Evolutionary conservation across 2,329 filamentous ascomycete species (phyloP).

Genomic region (Aspergillus quadricinctus): DNA sequence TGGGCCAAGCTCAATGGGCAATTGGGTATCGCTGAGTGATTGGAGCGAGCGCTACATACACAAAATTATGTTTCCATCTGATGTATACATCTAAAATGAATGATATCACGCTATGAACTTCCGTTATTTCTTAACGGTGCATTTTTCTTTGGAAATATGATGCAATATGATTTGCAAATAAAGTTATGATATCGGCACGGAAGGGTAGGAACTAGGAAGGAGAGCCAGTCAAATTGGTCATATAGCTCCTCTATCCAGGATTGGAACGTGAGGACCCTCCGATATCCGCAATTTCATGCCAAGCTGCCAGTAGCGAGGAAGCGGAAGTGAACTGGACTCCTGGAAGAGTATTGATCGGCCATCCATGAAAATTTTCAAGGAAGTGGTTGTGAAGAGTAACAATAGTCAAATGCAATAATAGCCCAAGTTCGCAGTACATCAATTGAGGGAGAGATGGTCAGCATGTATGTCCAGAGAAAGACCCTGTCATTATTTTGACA

Average conservation of each 20-base stretch:
- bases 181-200: background rate
- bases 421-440: too few species aligned
- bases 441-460: too few species aligned
- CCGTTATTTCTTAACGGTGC: background rate
- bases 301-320: background rate
- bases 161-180: background rate
- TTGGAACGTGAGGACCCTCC: background rate
- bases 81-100: background rate
- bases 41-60: background rate
- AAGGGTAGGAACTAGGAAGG: background rate
- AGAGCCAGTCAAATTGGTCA: background rate
- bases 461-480: too few species aligned
- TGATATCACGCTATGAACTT: background rate
- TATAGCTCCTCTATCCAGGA: background rate
- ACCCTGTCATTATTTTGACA: too few species aligned
- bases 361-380: background rate
- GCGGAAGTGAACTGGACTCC: background rate
- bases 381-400: background rate
- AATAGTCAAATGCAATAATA: background rate
- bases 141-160: background rate
- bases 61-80: background rate
- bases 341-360: background rate
- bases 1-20: slow-evolving; percentile 36
- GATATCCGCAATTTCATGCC: background rate
- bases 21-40: slow-evolving; percentile 23